These are phyloP conservation scores for Thermochaetoides thermophila DNA, from an alignment of 495 filamentous ascomycete genomes.

Conservation along the genomic window DNA sequence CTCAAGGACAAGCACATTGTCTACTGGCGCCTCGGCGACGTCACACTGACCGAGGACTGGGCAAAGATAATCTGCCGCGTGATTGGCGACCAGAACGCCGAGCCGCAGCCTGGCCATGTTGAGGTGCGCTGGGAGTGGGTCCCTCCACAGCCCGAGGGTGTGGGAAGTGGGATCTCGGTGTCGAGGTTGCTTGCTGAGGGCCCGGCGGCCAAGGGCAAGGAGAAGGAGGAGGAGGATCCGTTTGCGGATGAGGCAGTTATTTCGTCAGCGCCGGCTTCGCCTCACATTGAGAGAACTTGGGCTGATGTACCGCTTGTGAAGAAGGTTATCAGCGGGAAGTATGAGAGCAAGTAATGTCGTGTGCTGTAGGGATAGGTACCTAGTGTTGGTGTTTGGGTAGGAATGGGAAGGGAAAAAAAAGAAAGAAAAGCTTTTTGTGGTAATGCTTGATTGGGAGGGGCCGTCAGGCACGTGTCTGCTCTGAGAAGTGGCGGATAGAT, in stretches of 20 bases:
- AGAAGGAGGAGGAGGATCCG: slow-evolving; percentile 24
- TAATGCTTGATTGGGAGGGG: no score
- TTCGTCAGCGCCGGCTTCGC: slow-evolving; percentile 19
- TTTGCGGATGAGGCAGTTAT: slow-evolving; percentile 26
- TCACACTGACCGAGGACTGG: slow-evolving; percentile 43
- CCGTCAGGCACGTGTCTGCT: no score
- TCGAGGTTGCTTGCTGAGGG: slow-evolving; percentile 22
- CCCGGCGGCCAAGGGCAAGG: slow-evolving; percentile 26
- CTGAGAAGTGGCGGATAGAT: no score
- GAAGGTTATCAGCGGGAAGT: slow-evolving; percentile 70
- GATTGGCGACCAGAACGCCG: slow-evolving; percentile 50
- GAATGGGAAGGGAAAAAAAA: no score
- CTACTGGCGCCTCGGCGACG: slow-evolving; percentile 78
- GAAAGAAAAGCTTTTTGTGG: no score
- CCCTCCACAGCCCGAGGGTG: slow-evolving; percentile 28
- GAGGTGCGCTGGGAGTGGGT: slow-evolving; percentile 73
- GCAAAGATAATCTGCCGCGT: slow-evolving; percentile 72
- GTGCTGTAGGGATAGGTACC: no score
- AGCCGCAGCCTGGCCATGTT: slow-evolving; percentile 59
- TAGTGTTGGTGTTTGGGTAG: no score
- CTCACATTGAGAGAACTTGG: slow-evolving; percentile 40
- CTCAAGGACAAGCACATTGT: slow-evolving; percentile 75
- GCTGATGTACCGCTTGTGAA: slow-evolving; percentile 53
- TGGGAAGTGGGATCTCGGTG: slow-evolving; percentile 50
- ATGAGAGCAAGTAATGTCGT: slow-evolving; percentile 41